These are phyloP conservation scores for Colletotrichum eremochloae DNA, from an alignment of 2,329 filamentous ascomycete species.

Conservation along the genomic window DNA sequence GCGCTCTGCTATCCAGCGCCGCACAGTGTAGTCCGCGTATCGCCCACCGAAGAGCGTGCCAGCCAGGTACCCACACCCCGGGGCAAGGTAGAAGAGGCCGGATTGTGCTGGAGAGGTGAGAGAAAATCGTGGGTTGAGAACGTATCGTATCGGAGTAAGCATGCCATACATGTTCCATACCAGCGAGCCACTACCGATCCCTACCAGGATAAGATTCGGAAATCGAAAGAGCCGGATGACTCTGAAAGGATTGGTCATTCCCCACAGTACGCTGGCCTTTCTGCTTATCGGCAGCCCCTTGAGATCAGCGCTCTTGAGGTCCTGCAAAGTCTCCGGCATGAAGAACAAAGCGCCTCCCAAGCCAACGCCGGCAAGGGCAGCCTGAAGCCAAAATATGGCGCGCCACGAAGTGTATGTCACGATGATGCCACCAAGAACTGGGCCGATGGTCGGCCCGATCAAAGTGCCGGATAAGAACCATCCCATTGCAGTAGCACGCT, in stretches of 20 bases:
- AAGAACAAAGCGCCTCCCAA: slow-evolving; percentile 68
- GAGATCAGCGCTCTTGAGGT: slow-evolving; percentile 72
- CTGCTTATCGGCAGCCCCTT: slow-evolving; percentile 60
- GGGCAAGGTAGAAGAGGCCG: slow-evolving; percentile 78
- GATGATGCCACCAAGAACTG: slow-evolving; percentile 77
- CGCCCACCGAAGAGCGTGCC: slow-evolving; percentile 77
- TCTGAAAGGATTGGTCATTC: slow-evolving; percentile 75
- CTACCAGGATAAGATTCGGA: slow-evolving; percentile 72
- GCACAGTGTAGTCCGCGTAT: slow-evolving; percentile 74
- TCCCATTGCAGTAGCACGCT: slow-evolving; percentile 74
- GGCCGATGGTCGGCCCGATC: slow-evolving; percentile 73
- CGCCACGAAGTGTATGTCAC: slow-evolving; percentile 77
- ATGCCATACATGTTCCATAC: slow-evolving; percentile 81
- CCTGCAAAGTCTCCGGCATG: slow-evolving; percentile 77
- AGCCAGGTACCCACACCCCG: slow-evolving; percentile 74
- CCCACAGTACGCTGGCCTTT: slow-evolving; percentile 53
- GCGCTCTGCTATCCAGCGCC: slow-evolving; percentile 68
- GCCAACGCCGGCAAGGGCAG: slow-evolving; percentile 70
- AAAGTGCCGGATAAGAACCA: slow-evolving; percentile 77
- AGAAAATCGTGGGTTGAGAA: slow-evolving; percentile 78
- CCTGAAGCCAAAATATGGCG: slow-evolving; percentile 79
- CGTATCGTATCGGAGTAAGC: slow-evolving; percentile 77
- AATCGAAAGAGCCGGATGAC: slow-evolving; percentile 74
- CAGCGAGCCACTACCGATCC: slow-evolving; percentile 70
- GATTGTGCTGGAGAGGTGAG: slow-evolving; percentile 73